These are phyloP conservation scores for Taphrina populina DNA, from an alignment of 1,139 yeast genomes.

Conservation along the genomic window DNA sequence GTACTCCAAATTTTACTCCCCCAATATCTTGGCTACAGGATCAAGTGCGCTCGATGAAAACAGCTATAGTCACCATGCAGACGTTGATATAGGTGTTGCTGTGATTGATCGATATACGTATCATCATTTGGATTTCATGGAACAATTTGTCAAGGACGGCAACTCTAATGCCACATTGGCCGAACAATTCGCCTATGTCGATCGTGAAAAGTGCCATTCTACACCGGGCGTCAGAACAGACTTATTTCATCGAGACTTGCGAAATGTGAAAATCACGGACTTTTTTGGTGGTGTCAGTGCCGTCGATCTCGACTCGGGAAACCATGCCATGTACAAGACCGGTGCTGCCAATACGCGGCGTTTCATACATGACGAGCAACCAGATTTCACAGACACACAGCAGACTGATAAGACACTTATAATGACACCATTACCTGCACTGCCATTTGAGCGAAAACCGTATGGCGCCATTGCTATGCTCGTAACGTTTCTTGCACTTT, in stretches of 20 bases:
- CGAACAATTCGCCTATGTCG: constrained; percentile 79
- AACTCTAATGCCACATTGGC: constrained; percentile 61
- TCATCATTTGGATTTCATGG: constrained; percentile 84
- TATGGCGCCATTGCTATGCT: constrained; percentile 14
- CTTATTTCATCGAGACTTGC: constrained; percentile 64
- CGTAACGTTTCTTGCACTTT: constrained; percentile 11
- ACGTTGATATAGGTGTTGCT: constrained; percentile 93
- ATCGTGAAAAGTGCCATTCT: constrained; percentile 82
- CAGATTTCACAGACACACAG: neutral
- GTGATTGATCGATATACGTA: constrained; percentile 95
- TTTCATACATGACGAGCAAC: neutral
- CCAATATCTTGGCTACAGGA: constrained; percentile 89
- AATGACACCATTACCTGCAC: too few species aligned
- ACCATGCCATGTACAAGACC: neutral
- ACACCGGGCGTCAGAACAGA: constrained; percentile 89
- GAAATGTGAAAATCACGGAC: constrained; percentile 78
- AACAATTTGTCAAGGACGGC: constrained; percentile 51
- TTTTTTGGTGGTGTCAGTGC: constrained; percentile 93
- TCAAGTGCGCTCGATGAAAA: constrained; percentile 87
- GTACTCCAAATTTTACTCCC: constrained; percentile 90
- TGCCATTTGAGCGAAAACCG: neutral
- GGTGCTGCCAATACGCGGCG: neutral
- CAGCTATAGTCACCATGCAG: constrained; percentile 94
- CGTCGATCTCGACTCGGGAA: constrained; percentile 52
- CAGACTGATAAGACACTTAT: neutral